Evolutionary conservation across 2,329 filamentous ascomycete species (phyloP), one percentile per base, ranked within the genome.

Genomic region (Phaeophleospora eucalypticola): DNA sequence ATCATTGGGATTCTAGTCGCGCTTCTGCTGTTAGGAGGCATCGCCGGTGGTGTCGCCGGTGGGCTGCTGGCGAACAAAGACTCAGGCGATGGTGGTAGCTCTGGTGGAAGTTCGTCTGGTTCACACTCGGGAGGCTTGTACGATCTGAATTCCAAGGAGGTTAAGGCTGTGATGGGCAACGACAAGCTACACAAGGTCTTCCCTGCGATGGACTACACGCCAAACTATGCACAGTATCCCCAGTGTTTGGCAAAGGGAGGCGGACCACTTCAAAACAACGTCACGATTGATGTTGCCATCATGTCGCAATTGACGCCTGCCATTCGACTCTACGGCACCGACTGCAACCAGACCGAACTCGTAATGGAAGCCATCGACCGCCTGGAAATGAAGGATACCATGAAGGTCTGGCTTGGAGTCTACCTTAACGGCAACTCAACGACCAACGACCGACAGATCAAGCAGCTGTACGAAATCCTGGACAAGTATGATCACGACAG

Each of bases 311-410:
- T 97, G 36, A 95, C 89, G 49, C 90, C 95, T 65, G 84, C 83
- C 2, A 80, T 97, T 39, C 84, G 91, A 6, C 76, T 96, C 1
- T 97, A 97, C 65, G 91, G 91, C 41, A 97, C 89, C 10, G 91
- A 97, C 71, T 97, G 91, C 77, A 96, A 96, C 68, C 91, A 97
- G 69, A 97, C 91, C 0, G 81, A 95, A 67, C 93, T 97, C 86
- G 81, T 94, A 1, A 73, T 97, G 7, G 84, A 93, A 59, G 84
- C 90, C 16, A 84, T 97, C 58, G 76, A 87, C 47, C 78, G 78
- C 41, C 76, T 97, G 10, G 76, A 84, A 43, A 71, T 96, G 58
- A 73, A 68, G 20, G 77, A 86, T 45, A 76, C 80, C 46, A 82
- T 95, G 73, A 95, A 94, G 67, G 75, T 97, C 52, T 97, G 91